These are phyloP conservation scores for Solidago caesia DNA, from an alignment of 129 eudicot species.

Conservation along the genomic window DNA sequence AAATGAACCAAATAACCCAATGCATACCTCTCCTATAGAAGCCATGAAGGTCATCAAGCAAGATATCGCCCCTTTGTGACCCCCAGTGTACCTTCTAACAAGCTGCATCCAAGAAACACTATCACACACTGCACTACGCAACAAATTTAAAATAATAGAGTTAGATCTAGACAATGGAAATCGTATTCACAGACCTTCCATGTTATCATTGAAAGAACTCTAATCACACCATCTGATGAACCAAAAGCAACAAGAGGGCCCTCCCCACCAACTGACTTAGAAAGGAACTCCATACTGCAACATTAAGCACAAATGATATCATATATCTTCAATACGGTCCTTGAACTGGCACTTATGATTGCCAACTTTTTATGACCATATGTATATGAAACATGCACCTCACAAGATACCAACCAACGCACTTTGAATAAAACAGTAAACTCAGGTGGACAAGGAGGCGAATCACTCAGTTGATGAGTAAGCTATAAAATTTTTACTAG, in stretches of 20 bases:
- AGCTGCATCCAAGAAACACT: slow-evolving; percentile 54
- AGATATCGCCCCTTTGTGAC: slow-evolving; percentile 88
- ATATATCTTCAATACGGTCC: slow-evolving; percentile 9
- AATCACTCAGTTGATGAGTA: no score
- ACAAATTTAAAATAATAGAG: neutral
- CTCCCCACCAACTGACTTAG: slow-evolving; percentile 68
- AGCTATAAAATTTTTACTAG: no score
- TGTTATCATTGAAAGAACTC: slow-evolving; percentile 95
- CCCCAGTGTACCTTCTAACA: slow-evolving; percentile 94
- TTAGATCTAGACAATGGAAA: neutral
- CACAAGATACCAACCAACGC: neutral
- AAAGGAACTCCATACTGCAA: slow-evolving; percentile 95
- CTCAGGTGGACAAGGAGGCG: no score
- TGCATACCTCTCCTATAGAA: slow-evolving; percentile 82
- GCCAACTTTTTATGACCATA: neutral
- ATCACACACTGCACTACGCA: slow-evolving; percentile 14
- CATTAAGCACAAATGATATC: slow-evolving; percentile 23
- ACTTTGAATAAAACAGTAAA: neutral
- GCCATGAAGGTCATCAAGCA: slow-evolving; percentile 98
- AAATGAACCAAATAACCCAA: neutral
- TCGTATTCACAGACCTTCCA: slow-evolving; percentile 70
- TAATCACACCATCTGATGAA: slow-evolving; percentile 93
- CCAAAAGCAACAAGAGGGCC: slow-evolving; percentile 98
- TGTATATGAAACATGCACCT: neutral
- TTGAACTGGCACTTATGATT: neutral